Evolutionary conservation across 345 rosid species (phyloP), one percentile per base, ranked within the genome.

Genomic region (Lenwebbia sp.): DNA sequence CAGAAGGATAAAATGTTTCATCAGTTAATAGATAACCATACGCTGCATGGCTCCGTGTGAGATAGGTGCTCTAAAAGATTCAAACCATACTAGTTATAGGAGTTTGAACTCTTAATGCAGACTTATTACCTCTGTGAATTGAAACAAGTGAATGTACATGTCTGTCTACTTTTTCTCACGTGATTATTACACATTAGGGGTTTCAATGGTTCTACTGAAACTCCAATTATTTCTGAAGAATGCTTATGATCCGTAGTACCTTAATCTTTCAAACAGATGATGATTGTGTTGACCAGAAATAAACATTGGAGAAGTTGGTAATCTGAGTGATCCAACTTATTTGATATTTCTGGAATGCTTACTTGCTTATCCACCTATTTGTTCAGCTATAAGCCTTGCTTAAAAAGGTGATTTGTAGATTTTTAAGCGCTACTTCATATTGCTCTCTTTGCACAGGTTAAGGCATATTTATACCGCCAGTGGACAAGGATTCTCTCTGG

Each of bases 401-500:
- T 37, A 37, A 37, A 70, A 70, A 5, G 78, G 44, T 70, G 78
- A 70, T 70, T 30, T 19, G 47, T 70, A 33, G 11, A 70, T 12
- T 33, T 53, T 28, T 49, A 25, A 52, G 62, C n/a, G 19, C 40
- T 19, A 40, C 58, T 85, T 74, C 14, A 30, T 17, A 55, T 10
- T 84, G n/a, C 75, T 41, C 57, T 85, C 22, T 82, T 47, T 82
- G 14, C 85, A 44, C 90, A 97, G 99, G 93, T 95, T 55, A 95
- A 94, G 92, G 86, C 89, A 84, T 96, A 97, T 90, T 88, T 97
- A 88, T 93, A 91, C 87, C 96, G 99, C 49, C 99, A 96, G 86
- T 97, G 98, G 98, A 93, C 89, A 47, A 92, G 96, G 84, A 95
- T 97, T 90, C 91, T 97, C 85, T 92, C 96, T 30, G 98, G 98